phyloP scores from a whole-genome alignment of 345 rosid genomes.

The Brassica rapa region DNA sequence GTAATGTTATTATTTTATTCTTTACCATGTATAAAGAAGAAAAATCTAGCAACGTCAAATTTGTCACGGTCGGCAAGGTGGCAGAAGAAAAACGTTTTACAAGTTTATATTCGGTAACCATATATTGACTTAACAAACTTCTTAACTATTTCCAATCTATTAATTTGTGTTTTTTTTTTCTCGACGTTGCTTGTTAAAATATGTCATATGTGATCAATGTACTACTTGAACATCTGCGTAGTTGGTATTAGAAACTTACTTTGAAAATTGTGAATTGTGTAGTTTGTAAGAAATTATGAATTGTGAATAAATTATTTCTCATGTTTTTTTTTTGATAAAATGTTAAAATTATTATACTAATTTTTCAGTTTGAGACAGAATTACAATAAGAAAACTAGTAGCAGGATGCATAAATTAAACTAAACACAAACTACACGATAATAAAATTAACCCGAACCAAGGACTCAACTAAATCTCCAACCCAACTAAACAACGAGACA shows the following conservation, averaged over 20 bases:
- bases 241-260: no score
- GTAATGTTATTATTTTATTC: neutral
- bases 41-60: neutral
- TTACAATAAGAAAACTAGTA: no score
- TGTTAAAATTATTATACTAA: no score
- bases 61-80: constrained; percentile 21
- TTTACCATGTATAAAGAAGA: neutral
- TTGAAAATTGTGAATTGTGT: neutral
- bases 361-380: no score
- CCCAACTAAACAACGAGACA: no score
- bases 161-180: neutral
- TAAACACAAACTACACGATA: no score
- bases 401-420: no score
- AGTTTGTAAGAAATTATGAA: neutral
- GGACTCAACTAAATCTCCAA: no score
- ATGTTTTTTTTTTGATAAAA: no score
- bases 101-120: neutral
- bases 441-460: no score
- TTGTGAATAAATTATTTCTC: neutral
- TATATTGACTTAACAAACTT: neutral
- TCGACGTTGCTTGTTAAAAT: neutral
- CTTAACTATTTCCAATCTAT: neutral
- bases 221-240: no score
- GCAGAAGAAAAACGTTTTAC: neutral
- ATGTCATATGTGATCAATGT: no score